Base-by-base conservation (phyloP, 2,329 filamentous ascomycete species). In the Chaetoscypha palmicola region DNA sequence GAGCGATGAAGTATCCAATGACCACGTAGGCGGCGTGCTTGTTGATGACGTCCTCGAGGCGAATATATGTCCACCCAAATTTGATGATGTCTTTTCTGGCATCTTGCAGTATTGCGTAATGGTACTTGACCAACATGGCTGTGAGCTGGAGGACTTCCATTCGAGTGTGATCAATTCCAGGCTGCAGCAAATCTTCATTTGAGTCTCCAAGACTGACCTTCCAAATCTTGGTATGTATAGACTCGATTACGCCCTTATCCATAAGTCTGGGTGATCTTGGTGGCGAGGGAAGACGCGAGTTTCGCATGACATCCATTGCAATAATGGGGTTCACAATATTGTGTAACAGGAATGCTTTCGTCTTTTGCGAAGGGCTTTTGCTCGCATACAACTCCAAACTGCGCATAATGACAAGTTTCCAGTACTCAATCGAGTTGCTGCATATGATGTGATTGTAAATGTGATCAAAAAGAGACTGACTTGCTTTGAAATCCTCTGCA, bases 11-110 rank as follows among this genome's bases (percentile, higher is more conserved):
- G 65, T 96, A 98, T 2, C 87, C 89, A 49, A 98, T 94, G 4
- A 98, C 80, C 4, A 96, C 91, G 58, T 98, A 98, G 2, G 92
- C 90, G 1, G 91, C 92, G 63, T 97, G 92, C 65, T 98, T 98
- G 71, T 97, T 98, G 69, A 98, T 95, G 45, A 95, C 86, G 64
- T 99, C 92, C 60, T 99, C 94, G n/a, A 98, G 76, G 19, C 87
- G 81, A 58, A 98, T 98, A 61, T 95, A 97, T 14, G 90, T 95
- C 92, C 92, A 99, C 2, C 89, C 90, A 65, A 97, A 98, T 66
- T 96, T 97, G 60, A 98, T 98, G 50, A 98, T 91, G 52, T 98
- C 92, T 65, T 98, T 98, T 28, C 94, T 81, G 2, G 87, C 83
- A 58, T 97, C 92, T 54, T 94, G 86, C 1, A 98, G 76, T 42